Evolutionary conservation across 2,329 filamentous ascomycete genomes (phyloP), one percentile per base, ranked within the genome.

Genomic region (Trichophyton mentagrophytes): DNA sequence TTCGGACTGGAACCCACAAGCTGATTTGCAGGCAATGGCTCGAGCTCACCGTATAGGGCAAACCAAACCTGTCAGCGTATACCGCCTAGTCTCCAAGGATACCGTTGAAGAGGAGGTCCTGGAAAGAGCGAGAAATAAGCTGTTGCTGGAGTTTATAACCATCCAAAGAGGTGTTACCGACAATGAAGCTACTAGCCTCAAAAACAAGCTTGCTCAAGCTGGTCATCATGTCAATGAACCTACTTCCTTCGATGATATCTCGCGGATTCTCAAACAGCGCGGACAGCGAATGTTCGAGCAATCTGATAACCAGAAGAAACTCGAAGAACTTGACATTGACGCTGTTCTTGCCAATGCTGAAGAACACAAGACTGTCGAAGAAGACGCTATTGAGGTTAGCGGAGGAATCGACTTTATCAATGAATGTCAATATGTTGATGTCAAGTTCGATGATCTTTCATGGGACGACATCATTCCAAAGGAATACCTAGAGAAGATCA

Each of bases 271-370:
- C 69, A 97, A 97, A 77, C 90, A 92, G 75, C 88, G 93, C 67
- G 95, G 93, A n/a, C 93, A 96, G 71, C 96, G 93, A 74, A 95
- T 99, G 87, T 99, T 99, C 67, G 92, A 97, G 74, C 92, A 96
- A 72, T 93, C 89, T 9, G 89, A 90, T 62, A 99, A 99, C 71
- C 93, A 99, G 74, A 88, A 92, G 76, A 93, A 95, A 71, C 81
- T 99, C 3, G 93, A 99, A 74, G 90, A 96, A 74, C 85, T 99
- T 25, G 93, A 64, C 71, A 97, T 99, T 67, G 95, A 99, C 71
- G 90, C 91, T 7, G 93, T 99, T 44, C 83, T 99, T 15, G 93
- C 93, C 68, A 96, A 96, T 72, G 93, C 95, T 30, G 93, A 99
- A 76, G 85, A 97, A 67, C 95, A 96, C 68, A 92, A 95, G 77